These are phyloP conservation scores for Yarrowia alimentaria DNA, from an alignment of 805 yeast genomes.

Conservation along the genomic window DNA sequence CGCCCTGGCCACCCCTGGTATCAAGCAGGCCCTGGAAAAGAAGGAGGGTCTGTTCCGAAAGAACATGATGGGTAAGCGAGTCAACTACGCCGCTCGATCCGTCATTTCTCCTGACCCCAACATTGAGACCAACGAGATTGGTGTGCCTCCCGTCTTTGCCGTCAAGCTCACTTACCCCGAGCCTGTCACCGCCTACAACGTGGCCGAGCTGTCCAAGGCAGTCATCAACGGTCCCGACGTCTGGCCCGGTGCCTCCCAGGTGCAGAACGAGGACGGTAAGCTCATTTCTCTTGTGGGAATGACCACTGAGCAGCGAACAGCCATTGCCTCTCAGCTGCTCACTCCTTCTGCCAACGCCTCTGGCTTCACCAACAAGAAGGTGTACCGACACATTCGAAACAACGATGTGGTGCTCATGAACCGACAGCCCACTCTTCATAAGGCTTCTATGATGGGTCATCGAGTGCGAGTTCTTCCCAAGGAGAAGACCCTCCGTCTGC, in stretches of 20 bases:
- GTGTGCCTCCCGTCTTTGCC: conserved; percentile 98
- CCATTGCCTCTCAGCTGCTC: conserved; percentile 87
- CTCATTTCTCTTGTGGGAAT: conserved; percentile 78
- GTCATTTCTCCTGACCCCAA: conserved; percentile 99
- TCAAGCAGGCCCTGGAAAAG: conserved; percentile 96
- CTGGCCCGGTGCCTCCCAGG: conserved; percentile 98
- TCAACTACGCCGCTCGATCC: conserved; percentile 97
- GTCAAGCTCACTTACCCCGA: conserved; percentile 94
- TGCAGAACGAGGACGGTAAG: conserved; percentile 93
- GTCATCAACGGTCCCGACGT: conserved; percentile 95
- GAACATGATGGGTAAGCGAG: conserved; percentile 99
- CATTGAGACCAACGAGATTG: conserved; percentile 95
- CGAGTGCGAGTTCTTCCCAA: conserved; percentile 95
- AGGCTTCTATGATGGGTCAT: conserved; percentile 99
- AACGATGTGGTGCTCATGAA: conserved; percentile 96
- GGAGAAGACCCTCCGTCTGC: conserved; percentile 93
- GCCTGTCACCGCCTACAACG: conserved; percentile 92
- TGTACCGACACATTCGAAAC: conserved; percentile 88
- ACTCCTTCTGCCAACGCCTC: conserved; percentile 66
- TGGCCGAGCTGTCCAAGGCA: conserved; percentile 85
- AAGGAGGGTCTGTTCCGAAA: conserved; percentile 98
- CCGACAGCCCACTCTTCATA: conserved; percentile 98
- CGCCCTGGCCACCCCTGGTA: conserved; percentile 83
- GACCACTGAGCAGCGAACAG: conserved; percentile 91
- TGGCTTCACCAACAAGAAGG: conserved; percentile 80